Percentiles rank a stretch among this genome's conserved stretches.
phyloP scores from a whole-genome alignment of 805 yeast genomes.

The Komagataella phaffii region DNA sequence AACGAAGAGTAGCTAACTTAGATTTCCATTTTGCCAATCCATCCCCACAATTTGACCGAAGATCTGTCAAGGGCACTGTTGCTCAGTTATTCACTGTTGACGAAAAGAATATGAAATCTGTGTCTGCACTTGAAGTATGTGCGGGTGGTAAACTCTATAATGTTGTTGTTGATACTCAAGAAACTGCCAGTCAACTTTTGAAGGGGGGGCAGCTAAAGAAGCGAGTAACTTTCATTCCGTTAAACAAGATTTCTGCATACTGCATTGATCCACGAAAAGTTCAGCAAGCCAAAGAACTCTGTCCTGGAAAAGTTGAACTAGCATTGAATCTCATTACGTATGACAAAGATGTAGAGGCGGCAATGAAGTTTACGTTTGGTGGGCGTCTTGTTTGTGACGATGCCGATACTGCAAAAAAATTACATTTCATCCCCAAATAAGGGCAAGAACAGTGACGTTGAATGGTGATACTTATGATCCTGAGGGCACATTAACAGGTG shows the following conservation, averaged over 20 bases:
- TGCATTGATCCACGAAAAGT: slow-evolving; percentile 38
- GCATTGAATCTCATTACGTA: slow-evolving; percentile 74
- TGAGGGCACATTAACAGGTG: slow-evolving; percentile 91
- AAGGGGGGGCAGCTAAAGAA: slow-evolving; percentile 67
- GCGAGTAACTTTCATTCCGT: slow-evolving; percentile 84
- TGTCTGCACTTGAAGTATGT: slow-evolving; percentile 81
- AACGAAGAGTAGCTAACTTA: slow-evolving; percentile 53
- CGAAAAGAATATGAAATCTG: slow-evolving; percentile 40
- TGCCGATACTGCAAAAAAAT: slow-evolving; percentile 79
- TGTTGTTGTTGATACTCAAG: slow-evolving; percentile 82
- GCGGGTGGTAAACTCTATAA: slow-evolving; percentile 89
- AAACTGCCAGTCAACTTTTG: slow-evolving; percentile 69
- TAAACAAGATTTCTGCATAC: slow-evolving; percentile 68
- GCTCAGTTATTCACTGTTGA: slow-evolving; percentile 68
- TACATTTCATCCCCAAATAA: slow-evolving; percentile 74
- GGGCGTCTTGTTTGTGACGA: slow-evolving; percentile 77
- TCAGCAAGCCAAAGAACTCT: slow-evolving; percentile 54
- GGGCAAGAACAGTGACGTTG: slow-evolving; percentile 73
- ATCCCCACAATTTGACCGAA: slow-evolving; percentile 38
- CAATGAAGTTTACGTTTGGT: slow-evolving; percentile 90
- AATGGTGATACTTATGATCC: slow-evolving; percentile 96
- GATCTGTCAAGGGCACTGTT: slow-evolving; percentile 74
- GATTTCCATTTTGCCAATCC: slow-evolving; percentile 70
- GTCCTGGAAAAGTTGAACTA: slow-evolving; percentile 80
- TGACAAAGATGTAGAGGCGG: slow-evolving; percentile 54